Evolutionary conservation across 352 stramenopile species (phyloP).

Genomic region (Pythium brachiatum): DNA sequence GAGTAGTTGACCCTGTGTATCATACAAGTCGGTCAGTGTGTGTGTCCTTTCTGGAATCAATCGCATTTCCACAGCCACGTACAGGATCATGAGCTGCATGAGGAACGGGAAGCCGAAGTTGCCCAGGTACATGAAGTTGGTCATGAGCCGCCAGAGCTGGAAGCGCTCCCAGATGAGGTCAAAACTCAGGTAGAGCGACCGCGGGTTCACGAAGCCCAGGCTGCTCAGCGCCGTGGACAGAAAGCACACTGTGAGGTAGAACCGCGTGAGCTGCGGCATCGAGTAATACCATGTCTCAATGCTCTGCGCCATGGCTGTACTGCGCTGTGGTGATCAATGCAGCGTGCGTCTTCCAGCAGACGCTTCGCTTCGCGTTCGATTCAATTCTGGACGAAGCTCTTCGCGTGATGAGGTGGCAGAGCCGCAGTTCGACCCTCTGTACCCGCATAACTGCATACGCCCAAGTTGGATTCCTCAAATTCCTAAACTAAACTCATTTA

Average conservation of each 20-base stretch:
- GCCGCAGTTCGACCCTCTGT: neutral
- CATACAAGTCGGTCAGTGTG: conserved; percentile 1
- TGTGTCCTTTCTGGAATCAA: neutral
- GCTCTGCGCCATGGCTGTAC: conserved; percentile 48
- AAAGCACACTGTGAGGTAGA: conserved; percentile 84
- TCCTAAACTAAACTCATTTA: neutral
- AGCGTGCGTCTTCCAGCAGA: neutral
- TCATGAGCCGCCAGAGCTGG: conserved; percentile 87
- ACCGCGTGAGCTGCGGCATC: conserved; percentile 83
- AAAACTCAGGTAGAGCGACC: conserved; percentile 84
- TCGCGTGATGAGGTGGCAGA: conserved; percentile 20
- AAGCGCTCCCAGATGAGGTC: conserved; percentile 85
- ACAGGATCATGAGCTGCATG: conserved; percentile 91
- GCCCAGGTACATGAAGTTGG: conserved; percentile 88
- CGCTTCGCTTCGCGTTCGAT: conserved; percentile 2
- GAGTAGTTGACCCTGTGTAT: conserved; percentile 74
- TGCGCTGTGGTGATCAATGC: neutral
- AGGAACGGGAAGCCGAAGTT: conserved; percentile 88
- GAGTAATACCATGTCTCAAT: conserved; percentile 85
- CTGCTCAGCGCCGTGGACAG: conserved; percentile 76
- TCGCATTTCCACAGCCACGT: conserved; percentile 17
- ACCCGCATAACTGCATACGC: conserved; percentile 5
- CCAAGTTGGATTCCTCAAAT: neutral
- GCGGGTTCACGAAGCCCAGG: conserved; percentile 77
- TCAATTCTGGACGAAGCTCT: conserved; percentile 1